Evolutionary conservation across 2,329 filamentous ascomycete genomes (phyloP), one percentile per base, ranked within the genome.

Genomic region (Teratosphaeriaceae sp.): DNA sequence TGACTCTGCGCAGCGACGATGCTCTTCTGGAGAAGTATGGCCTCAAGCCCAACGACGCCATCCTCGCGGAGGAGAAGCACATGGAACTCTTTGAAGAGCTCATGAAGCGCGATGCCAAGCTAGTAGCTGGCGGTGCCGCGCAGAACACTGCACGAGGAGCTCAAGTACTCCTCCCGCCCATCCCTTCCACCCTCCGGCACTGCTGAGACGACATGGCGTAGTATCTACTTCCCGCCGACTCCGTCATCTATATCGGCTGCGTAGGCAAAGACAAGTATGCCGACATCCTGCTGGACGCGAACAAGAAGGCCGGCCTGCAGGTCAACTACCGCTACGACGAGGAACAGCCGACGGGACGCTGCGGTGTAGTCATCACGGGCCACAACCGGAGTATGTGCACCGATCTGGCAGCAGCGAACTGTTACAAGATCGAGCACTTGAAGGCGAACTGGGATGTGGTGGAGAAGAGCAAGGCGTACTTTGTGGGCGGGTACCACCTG

Each of bases 61-160:
- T 98, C 66, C 86, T 98, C 48, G 90, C 90, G 44, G 88, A 94
- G 68, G 80, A 87, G 64, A 84, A 94, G 75, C 92, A 98, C 72
- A 75, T 84, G 63, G 79, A 77, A 34, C 78, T 98, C 62, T 98
- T 88, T 69, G 89, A 97, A 65, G 92, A 98, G 62, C 79, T 97
- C 55, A 79, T 96, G 59, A 84, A 85, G 70, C 87, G 82, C 71
- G 80, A 92, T 59, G 90, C 90, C 51, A 94, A 94, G 72, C 76
- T 97, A 65, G 92, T 97, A 63, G 88, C 92, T 42, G 92, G 92
- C 54, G 92, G 92, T 61, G 92, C 92, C 44, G 92, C 92, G 22
- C 92, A 98, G 73, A 98, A 98, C 79, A 94, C 88, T 42, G 90
- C 92, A 56, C 84, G 92, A 62, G 92, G 92, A 56, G 92, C 90